These are phyloP conservation scores for Argentina anserina DNA, from an alignment of 306 rosid species.

Conservation along the genomic window DNA sequence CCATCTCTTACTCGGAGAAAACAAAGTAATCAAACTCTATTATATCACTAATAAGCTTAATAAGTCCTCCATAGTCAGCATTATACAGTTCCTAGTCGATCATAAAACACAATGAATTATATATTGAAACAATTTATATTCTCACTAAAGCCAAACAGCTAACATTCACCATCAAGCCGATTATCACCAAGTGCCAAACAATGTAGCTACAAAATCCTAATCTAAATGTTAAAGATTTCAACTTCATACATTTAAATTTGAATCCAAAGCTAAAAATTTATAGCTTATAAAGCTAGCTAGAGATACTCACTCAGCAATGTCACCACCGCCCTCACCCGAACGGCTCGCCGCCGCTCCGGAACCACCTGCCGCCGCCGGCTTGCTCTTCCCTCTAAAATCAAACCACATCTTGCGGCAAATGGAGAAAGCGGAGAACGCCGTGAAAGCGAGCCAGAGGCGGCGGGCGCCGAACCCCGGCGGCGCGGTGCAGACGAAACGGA, in stretches of 20 bases:
- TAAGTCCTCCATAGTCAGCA: background rate
- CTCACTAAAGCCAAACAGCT: background rate
- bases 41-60: background rate
- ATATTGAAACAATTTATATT: background rate
- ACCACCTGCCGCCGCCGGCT: constrained; percentile 4
- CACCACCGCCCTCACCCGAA: constrained; percentile 14
- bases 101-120: background rate
- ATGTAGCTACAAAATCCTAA: background rate
- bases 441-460: constrained; percentile 86
- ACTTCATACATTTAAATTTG: background rate
- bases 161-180: background rate
- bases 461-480: constrained; percentile 98
- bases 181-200: background rate
- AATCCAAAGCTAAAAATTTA: background rate
- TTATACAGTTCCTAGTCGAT: background rate
- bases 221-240: background rate
- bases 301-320: constrained; percentile 29
- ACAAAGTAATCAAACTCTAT: background rate
- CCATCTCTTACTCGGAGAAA: background rate
- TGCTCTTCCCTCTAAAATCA: constrained; percentile 47
- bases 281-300: background rate
- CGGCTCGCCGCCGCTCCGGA: constrained; percentile 13
- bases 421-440: constrained; percentile 91
- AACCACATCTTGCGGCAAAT: constrained; percentile 72
- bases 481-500: constrained; percentile 81